Conservation (phyloP, 1,284 basidiomycete species). For the Psilocybe mexicana region DNA sequence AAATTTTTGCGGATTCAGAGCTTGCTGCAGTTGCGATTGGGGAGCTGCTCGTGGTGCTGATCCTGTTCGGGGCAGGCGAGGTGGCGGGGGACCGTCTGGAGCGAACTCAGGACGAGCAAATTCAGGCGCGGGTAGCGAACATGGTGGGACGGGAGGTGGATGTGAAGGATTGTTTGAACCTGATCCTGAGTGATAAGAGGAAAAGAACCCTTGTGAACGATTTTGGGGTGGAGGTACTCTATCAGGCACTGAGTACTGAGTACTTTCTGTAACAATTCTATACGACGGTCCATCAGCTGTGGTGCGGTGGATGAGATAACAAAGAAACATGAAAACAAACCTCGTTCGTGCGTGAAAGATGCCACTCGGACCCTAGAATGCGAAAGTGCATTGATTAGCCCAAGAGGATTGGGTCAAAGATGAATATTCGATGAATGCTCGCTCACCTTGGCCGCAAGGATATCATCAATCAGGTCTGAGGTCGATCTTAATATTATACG, state of each 20-base stretch:
- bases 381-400: background rate
- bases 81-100: slow-evolving; percentile 33
- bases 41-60: no score
- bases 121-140: slow-evolving; percentile 26
- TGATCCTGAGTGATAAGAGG: slow-evolving; percentile 34
- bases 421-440: slow-evolving; percentile 17
- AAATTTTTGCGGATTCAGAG: no score
- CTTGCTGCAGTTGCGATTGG: no score
- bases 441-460: slow-evolving; percentile 56
- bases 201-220: slow-evolving; percentile 55
- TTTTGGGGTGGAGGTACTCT: slow-evolving; percentile 30
- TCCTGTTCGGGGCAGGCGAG: slow-evolving; percentile 36
- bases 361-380: slow-evolving; percentile 46
- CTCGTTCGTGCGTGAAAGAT: slow-evolving; percentile 55
- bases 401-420: background rate
- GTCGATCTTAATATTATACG: slow-evolving; percentile 65
- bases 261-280: slow-evolving; percentile 62
- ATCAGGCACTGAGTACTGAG: slow-evolving; percentile 53
- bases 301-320: background rate
- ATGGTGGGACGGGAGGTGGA: slow-evolving; percentile 31
- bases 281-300: slow-evolving; percentile 11
- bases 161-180: slow-evolving; percentile 22
- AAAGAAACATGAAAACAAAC: slow-evolving; percentile 29
- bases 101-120: slow-evolving; percentile 46
- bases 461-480: slow-evolving; percentile 67